A percentile compares a stretch with the other conserved stretches of the same genome.
Evolutionary conservation across 176 grass and related monocot genomes (phyloP).

Genomic region (Puya raimondii): DNA sequence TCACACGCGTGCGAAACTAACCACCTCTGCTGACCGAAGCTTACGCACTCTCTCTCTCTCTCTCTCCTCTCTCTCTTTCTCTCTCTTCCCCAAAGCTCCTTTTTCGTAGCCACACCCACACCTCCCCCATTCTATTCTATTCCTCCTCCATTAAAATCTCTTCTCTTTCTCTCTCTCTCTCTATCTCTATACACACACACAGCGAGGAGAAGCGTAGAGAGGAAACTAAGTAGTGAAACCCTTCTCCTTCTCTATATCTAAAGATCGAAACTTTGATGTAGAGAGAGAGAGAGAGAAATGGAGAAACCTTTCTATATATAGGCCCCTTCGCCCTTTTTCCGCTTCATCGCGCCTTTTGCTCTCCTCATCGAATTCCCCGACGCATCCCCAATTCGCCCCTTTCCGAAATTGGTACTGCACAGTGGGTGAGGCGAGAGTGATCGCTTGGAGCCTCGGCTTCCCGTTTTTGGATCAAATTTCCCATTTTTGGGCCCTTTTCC

Average conservation of each 20-base stretch:
- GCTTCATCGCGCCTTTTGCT: too few species aligned
- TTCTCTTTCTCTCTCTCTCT: not conserved
- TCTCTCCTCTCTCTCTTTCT: constrained; percentile 7
- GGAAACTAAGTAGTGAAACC: constrained; percentile 2
- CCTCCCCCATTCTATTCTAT: constrained; percentile 3
- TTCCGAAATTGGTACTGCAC: too few species aligned
- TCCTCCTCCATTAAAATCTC: constrained; percentile 10
- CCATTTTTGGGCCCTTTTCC: too few species aligned
- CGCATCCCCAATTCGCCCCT: too few species aligned
- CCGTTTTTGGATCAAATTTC: too few species aligned
- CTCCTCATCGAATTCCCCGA: too few species aligned
- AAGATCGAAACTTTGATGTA: not conserved
- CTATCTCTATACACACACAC: not conserved
- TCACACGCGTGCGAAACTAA: constrained; percentile 20
- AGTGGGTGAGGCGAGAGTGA: too few species aligned
- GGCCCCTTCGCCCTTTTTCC: too few species aligned
- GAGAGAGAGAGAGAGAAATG: too few species aligned
- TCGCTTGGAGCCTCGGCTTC: too few species aligned
- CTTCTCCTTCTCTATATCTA: not conserved
- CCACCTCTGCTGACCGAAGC: constrained; percentile 35
- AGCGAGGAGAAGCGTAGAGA: not conserved
- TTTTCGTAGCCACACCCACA: constrained; percentile 8
- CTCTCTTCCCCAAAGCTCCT: constrained; percentile 10
- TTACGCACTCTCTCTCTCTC: constrained; percentile 15
- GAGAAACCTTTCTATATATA: too few species aligned